Percentiles rank a stretch among this genome's conserved stretches.
These are phyloP conservation scores for Suillus subalutaceus DNA, from an alignment of 768 basidiomycete genomes.

Conservation along the genomic window DNA sequence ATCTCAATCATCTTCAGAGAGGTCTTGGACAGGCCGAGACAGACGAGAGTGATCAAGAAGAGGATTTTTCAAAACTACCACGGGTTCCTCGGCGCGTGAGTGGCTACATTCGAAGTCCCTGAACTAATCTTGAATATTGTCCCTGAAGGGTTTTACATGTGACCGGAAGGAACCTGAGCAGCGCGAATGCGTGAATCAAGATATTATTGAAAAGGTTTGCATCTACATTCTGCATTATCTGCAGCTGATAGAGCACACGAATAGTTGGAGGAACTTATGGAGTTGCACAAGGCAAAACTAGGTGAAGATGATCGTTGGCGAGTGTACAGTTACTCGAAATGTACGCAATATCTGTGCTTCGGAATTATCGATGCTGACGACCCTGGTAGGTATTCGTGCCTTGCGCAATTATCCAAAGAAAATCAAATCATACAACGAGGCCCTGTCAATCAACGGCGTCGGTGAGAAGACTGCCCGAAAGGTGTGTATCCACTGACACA, in stretches of 20 bases:
- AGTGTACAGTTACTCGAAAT: constrained; percentile 64
- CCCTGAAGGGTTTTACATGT: constrained; percentile 63
- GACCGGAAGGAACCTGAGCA: constrained; percentile 48
- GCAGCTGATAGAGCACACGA: constrained; percentile 5
- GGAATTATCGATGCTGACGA: constrained; percentile 13
- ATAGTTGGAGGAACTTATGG: constrained; percentile 68
- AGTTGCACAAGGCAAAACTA: constrained; percentile 63
- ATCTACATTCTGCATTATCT: not conserved
- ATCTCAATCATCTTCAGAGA: constrained; percentile 38
- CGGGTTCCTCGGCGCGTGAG: not conserved
- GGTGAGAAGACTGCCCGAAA: constrained; percentile 79
- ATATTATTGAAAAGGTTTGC: constrained; percentile 71
- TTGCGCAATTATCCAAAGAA: constrained; percentile 57
- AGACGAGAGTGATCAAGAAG: constrained; percentile 34
- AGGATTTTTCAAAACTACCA: constrained; percentile 19
- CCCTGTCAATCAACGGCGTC: constrained; percentile 59
- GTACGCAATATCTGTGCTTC: constrained; percentile 37
- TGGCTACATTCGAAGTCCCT: not conserved
- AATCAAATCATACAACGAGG: constrained; percentile 62
- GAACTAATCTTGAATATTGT: not conserved
- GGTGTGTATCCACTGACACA: constrained; percentile 37
- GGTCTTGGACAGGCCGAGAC: constrained; percentile 38
- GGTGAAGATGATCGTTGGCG: constrained; percentile 71
- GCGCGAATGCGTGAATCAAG: constrained; percentile 60
- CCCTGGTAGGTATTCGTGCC: constrained; percentile 55